Conservation (phyloP, 2,329 filamentous ascomycete species). For the Fusarium veterinarium region DNA sequence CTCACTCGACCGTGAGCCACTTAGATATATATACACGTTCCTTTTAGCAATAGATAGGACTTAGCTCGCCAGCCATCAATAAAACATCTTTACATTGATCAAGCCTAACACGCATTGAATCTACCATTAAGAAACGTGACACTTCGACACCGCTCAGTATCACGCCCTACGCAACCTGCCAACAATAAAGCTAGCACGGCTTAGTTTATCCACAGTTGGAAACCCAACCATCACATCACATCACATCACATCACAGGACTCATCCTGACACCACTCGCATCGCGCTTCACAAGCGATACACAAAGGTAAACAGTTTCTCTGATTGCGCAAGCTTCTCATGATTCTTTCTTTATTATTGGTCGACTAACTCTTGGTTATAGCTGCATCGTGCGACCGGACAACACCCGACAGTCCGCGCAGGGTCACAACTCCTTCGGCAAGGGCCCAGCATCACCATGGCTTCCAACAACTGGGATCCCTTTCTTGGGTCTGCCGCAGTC, state of each 20-base stretch:
- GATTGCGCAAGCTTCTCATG: accelerated
- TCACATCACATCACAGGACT: background rate
- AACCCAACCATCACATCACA: background rate
- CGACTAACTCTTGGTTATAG: accelerated
- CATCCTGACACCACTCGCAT: background rate
- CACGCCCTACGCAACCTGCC: too few species aligned
- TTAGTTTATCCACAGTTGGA: too few species aligned
- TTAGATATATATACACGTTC: too few species aligned
- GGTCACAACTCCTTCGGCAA: accelerated
- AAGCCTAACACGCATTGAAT: too few species aligned
- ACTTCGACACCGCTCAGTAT: too few species aligned
- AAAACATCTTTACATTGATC: too few species aligned
- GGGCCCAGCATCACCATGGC: background rate
- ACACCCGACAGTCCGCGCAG: background rate
- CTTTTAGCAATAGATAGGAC: too few species aligned
- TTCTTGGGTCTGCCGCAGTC: background rate
- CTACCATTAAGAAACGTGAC: too few species aligned
- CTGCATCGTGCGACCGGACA: background rate
- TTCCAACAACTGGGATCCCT: accelerated
- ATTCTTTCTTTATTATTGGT: accelerated
- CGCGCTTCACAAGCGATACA: background rate
- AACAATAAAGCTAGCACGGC: too few species aligned
- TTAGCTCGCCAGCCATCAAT: too few species aligned
- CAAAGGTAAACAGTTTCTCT: background rate
- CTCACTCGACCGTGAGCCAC: too few species aligned